These are phyloP conservation scores for Fusarium xyrophilum DNA, from an alignment of 2,329 filamentous ascomycete genomes.

Conservation along the genomic window DNA sequence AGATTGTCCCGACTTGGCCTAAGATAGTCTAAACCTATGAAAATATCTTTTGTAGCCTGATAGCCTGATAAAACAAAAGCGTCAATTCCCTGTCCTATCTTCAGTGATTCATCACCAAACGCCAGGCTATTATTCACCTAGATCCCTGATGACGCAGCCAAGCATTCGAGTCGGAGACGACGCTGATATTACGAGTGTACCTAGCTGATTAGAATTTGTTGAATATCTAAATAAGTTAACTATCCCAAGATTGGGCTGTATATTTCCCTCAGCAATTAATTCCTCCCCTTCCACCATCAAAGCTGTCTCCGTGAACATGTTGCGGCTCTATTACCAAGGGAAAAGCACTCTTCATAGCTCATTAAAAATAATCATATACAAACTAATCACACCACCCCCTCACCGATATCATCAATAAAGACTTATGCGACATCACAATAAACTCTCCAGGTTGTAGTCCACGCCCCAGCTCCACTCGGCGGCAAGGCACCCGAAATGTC, in stretches of 20 bases:
- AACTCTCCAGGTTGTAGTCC: neutral
- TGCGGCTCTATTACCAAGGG: neutral
- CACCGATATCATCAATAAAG: too few relatives aligned
- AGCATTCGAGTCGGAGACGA: accelerated
- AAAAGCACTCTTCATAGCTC: too few relatives aligned
- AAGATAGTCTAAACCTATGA: accelerated
- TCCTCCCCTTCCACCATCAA: neutral
- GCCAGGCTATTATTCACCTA: neutral
- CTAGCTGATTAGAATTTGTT: too few relatives aligned
- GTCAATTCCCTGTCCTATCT: neutral
- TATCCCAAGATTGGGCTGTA: accelerated
- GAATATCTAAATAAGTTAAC: too few relatives aligned
- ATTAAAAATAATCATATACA: too few relatives aligned
- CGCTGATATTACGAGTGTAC: too few relatives aligned
- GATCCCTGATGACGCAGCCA: neutral
- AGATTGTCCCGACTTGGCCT: accelerated
- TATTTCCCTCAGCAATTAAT: accelerated
- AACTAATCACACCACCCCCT: accelerated
- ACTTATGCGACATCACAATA: too few relatives aligned
- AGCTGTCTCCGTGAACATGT: accelerated
- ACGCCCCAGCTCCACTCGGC: neutral
- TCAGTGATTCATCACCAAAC: neutral
- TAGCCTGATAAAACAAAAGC: neutral
- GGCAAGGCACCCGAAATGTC: neutral
- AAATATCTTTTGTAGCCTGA: too few relatives aligned